Conservation (phyloP, 2,329 filamentous ascomycete genomes). For the Verticillium alfalfae region DNA sequence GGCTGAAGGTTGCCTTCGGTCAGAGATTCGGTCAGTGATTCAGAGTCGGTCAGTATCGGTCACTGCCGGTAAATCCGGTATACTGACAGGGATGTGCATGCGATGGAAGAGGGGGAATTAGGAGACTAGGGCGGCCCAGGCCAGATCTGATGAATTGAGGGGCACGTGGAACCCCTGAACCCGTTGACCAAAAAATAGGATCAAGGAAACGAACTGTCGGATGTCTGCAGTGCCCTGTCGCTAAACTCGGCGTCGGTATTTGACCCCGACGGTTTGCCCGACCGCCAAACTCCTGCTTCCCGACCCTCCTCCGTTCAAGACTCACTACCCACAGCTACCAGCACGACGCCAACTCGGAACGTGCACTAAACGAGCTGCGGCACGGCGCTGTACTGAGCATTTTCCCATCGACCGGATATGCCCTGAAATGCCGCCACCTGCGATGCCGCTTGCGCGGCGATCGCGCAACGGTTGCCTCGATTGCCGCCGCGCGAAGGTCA, state of each 20-base stretch:
- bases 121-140: neutral
- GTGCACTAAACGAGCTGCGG: neutral
- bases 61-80: neutral
- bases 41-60: neutral
- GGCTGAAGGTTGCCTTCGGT: neutral
- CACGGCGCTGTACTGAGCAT: neutral
- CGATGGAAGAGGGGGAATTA: neutral
- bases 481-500: conserved; percentile 23
- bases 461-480: conserved; percentile 25
- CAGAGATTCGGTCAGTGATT: neutral
- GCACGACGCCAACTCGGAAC: neutral
- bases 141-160: neutral
- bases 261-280: neutral
- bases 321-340: neutral
- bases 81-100: neutral
- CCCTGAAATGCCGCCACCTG: conserved; percentile 1
- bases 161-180: neutral
- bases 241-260: neutral
- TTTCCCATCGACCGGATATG: neutral
- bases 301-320: neutral
- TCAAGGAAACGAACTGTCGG: neutral
- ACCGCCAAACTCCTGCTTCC: neutral
- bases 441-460: conserved; percentile 6
- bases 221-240: neutral
- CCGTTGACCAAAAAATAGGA: neutral